Percentiles rank a stretch among this genome's conserved stretches.
These are phyloP conservation scores for Tetrahymena malaccensis DNA, from an alignment of 73 alveolate genomes.

Conservation along the genomic window DNA sequence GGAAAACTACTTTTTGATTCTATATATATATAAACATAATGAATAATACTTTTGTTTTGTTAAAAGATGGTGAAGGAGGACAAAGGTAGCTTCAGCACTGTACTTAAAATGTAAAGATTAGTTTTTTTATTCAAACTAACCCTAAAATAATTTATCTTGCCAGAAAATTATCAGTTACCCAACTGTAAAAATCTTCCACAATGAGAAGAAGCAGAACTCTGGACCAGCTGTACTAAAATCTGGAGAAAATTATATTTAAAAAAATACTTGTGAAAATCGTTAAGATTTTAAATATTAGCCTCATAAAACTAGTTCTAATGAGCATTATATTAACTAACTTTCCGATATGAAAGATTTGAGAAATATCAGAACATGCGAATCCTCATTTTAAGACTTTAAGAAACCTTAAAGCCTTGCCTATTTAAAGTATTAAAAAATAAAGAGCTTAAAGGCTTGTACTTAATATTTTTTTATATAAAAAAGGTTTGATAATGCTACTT, in stretches of 20 bases:
- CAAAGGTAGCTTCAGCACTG: background rate
- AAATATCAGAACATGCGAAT: too few species aligned
- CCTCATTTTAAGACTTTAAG: background rate
- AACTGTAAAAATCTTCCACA: background rate
- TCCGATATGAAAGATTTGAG: background rate
- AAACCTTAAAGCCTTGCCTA: background rate
- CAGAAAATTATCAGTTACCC: background rate
- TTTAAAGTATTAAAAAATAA: too few species aligned
- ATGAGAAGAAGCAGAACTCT: too few species aligned
- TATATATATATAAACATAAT: background rate
- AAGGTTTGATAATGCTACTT: background rate
- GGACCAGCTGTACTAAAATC: too few species aligned
- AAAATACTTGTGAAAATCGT: background rate
- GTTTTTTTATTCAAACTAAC: background rate
- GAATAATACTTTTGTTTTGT: background rate
- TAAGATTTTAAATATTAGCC: background rate
- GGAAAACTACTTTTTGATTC: background rate
- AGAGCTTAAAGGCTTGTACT: background rate
- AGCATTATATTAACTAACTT: too few species aligned
- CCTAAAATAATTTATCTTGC: background rate
- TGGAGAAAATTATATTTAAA: background rate
- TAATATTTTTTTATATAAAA: too few species aligned
- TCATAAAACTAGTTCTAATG: too few species aligned
- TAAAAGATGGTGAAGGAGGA: background rate
- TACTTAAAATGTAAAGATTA: background rate